Evolutionary conservation across 1,139 yeast species (phyloP).

Genomic region (Geotrichum cucujoidarum): DNA sequence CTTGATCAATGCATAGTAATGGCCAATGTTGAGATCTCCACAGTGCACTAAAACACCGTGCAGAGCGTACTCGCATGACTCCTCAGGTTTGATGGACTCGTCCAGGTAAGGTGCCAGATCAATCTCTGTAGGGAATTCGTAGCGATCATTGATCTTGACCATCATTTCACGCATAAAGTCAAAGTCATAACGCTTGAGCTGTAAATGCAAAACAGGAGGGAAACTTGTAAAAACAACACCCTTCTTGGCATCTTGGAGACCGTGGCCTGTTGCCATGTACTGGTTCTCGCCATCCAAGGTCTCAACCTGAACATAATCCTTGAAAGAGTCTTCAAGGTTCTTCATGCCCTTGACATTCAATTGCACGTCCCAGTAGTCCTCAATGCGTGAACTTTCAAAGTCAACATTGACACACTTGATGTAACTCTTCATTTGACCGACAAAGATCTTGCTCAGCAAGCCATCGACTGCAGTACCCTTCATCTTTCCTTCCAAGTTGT

Average conservation of each 20-base stretch:
- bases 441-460: slow-evolving; percentile 74
- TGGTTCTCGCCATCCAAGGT: slow-evolving; percentile 91
- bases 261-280: slow-evolving; percentile 87
- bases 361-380: slow-evolving; percentile 98
- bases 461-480: slow-evolving; percentile 83
- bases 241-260: slow-evolving; percentile 93
- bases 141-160: slow-evolving; percentile 87
- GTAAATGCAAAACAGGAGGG: slow-evolving; percentile 91
- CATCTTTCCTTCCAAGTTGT: slow-evolving; percentile 85
- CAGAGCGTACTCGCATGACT: slow-evolving; percentile 71
- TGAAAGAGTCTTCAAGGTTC: slow-evolving; percentile 68
- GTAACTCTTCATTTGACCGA: slow-evolving; percentile 94
- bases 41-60: slow-evolving; percentile 95
- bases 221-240: slow-evolving; percentile 89
- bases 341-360: slow-evolving; percentile 82
- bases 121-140: slow-evolving; percentile 80
- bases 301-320: slow-evolving; percentile 83
- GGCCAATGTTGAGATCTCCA: slow-evolving; percentile 95
- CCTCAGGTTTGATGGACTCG: slow-evolving; percentile 43
- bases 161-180: slow-evolving; percentile 86
- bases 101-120: slow-evolving; percentile 79
- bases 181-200: slow-evolving; percentile 88
- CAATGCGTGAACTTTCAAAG: slow-evolving; percentile 85
- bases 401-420: slow-evolving; percentile 93
- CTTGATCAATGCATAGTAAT: slow-evolving; percentile 88